These are phyloP conservation scores for Sporormia fimetaria DNA, from an alignment of 495 filamentous ascomycete species.

Conservation along the genomic window DNA sequence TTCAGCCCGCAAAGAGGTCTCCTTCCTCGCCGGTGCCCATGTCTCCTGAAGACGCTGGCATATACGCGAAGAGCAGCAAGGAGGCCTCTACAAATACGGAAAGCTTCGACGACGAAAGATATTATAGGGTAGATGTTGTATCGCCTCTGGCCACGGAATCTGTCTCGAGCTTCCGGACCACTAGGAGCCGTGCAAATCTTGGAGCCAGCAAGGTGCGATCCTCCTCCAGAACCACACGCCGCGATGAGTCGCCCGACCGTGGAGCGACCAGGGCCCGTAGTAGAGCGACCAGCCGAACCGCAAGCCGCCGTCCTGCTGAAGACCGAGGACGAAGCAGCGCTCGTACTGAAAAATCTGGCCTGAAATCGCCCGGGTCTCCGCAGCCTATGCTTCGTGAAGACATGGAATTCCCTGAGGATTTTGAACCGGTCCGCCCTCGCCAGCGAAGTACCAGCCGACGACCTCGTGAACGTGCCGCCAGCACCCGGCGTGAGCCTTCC, in stretches of 20 bases:
- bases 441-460: conserved; percentile 51
- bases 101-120: conserved; percentile 34
- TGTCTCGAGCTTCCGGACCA: conserved; percentile 13
- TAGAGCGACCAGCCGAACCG: conserved; percentile 16
- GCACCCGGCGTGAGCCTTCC: conserved; percentile 38
- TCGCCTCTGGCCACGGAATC: conserved; percentile 31
- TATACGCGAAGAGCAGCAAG: conserved; percentile 18
- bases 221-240: conserved; percentile 21
- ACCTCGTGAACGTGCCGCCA: conserved; percentile 39
- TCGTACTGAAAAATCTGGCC: conserved; percentile 6
- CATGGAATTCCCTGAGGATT: conserved; percentile 32
- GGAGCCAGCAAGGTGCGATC: conserved; percentile 22
- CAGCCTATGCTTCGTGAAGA: conserved; percentile 34
- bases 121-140: conserved; percentile 32
- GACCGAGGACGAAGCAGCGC: conserved; percentile 19
- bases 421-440: conserved; percentile 31
- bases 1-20: conserved; percentile 73
- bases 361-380: conserved; percentile 18
- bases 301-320: conserved; percentile 26
- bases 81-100: conserved; percentile 30
- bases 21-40: conserved; percentile 85
- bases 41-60: conserved; percentile 62
- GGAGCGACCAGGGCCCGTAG: conserved; percentile 11
- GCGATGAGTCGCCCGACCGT: conserved; percentile 28
- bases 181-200: conserved; percentile 16